Percentiles rank a stretch among this genome's conserved stretches.
These are phyloP conservation scores for Exserohilum turcica DNA, from an alignment of 2,329 filamentous ascomycete species.

Conservation along the genomic window DNA sequence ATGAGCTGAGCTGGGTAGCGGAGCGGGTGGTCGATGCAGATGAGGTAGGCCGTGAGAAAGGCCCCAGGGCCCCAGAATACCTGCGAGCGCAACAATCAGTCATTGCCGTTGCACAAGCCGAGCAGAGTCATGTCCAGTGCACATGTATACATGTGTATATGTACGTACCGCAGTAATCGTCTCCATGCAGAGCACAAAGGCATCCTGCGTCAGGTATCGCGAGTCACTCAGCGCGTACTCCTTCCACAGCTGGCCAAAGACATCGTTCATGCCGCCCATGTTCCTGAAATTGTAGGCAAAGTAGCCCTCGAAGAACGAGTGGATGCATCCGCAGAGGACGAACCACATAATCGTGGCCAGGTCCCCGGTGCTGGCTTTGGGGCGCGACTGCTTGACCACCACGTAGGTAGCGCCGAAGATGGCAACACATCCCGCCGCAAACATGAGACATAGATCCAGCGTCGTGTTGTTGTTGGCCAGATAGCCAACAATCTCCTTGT, in stretches of 20 bases:
- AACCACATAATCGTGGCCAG: conserved; percentile 74
- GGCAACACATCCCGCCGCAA: conserved; percentile 60
- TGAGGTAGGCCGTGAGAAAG: conserved; percentile 61
- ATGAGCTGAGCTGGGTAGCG: conserved; percentile 65
- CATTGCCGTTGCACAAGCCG: not conserved
- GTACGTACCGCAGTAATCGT: conserved; percentile 76
- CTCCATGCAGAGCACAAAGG: conserved; percentile 88
- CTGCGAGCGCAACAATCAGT: conserved; percentile 43
- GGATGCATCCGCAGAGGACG: conserved; percentile 72
- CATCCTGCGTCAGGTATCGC: conserved; percentile 76
- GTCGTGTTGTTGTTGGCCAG: conserved; percentile 68
- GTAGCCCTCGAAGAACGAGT: conserved; percentile 85
- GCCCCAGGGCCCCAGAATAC: conserved; percentile 66
- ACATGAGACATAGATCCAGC: conserved; percentile 63
- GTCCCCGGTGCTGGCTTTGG: conserved; percentile 60
- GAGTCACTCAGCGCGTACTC: conserved; percentile 89
- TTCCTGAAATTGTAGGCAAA: conserved; percentile 72
- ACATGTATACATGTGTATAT: too few relatives aligned
- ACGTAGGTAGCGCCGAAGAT: conserved; percentile 64
- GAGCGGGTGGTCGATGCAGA: conserved; percentile 60
- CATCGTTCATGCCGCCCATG: conserved; percentile 69
- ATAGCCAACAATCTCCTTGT: conserved; percentile 66
- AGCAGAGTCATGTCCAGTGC: not conserved
- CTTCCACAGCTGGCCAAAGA: conserved; percentile 89
- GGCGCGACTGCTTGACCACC: conserved; percentile 59